phyloP scores from a whole-genome alignment of 2,329 filamentous ascomycete genomes.

The Epichloe gansuensis region DNA sequence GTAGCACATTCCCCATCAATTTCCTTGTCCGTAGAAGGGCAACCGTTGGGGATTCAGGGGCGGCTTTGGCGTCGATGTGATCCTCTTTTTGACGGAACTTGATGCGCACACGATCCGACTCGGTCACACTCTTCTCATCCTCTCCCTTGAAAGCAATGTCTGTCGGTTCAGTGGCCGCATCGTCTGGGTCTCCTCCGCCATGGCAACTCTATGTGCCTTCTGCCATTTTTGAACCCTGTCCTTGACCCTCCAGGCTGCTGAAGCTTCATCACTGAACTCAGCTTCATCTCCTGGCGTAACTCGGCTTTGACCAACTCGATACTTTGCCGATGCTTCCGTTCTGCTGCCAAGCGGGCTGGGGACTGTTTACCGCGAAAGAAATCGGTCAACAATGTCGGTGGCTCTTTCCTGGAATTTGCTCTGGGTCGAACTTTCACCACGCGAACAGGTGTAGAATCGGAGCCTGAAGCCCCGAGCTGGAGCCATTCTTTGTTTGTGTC shows the following conservation, averaged over 20 bases:
- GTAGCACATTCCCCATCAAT: constrained; percentile 10
- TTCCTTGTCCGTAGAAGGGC: constrained; percentile 12
- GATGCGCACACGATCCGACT: constrained; percentile 47
- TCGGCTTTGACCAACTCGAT: constrained; percentile 47
- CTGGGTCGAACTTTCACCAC: constrained; percentile 19
- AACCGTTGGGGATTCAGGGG: constrained; percentile 13
- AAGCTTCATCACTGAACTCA: constrained; percentile 44
- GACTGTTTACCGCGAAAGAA: constrained; percentile 46
- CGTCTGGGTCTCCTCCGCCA: constrained; percentile 40
- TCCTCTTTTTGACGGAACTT: constrained; percentile 36
- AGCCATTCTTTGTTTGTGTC: constrained; percentile 8
- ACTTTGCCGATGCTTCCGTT: constrained; percentile 42
- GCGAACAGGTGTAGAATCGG: constrained; percentile 32
- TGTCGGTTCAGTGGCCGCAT: constrained; percentile 43
- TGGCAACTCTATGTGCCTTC: constrained; percentile 57
- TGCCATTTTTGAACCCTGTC: constrained; percentile 81
- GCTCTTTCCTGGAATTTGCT: constrained; percentile 26
- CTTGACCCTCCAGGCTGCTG: constrained; percentile 55
- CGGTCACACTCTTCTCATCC: constrained; percentile 44
- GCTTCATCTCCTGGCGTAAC: constrained; percentile 40
- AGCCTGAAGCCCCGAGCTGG: constrained; percentile 15
- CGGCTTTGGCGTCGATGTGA: constrained; percentile 19
- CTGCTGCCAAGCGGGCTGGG: constrained; percentile 40
- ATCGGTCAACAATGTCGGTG: constrained; percentile 39
- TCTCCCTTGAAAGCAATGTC: constrained; percentile 50